These are phyloP conservation scores for Debaryomyces hansenii DNA, from an alignment of 805 yeast genomes.

Conservation along the genomic window DNA sequence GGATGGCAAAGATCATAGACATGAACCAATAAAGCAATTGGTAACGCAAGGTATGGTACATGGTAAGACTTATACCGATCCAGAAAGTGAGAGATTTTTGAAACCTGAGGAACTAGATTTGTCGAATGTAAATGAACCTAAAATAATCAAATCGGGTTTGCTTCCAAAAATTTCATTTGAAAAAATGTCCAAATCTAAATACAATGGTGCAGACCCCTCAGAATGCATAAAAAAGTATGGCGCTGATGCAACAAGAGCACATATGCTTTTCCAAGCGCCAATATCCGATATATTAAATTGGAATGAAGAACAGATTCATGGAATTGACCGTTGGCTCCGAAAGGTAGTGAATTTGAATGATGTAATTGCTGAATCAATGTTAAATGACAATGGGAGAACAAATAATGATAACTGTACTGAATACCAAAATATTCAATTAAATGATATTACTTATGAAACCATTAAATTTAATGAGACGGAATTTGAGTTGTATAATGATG, in stretches of 20 bases:
- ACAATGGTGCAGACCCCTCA: slow-evolving; percentile 90
- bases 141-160: slow-evolving; percentile 49
- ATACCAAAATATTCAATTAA: slow-evolving; percentile 16
- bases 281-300: slow-evolving; percentile 77
- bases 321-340: slow-evolving; percentile 83
- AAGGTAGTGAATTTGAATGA: slow-evolving; percentile 46
- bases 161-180: slow-evolving; percentile 65
- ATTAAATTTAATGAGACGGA: slow-evolving; percentile 45
- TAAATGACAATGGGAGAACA: neutral
- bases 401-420: slow-evolving; percentile 3
- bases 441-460: slow-evolving; percentile 14
- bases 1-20: slow-evolving; percentile 55
- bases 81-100: slow-evolving; percentile 69
- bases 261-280: slow-evolving; percentile 90
- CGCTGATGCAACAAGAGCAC: slow-evolving; percentile 93
- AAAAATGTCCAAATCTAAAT: slow-evolving; percentile 96
- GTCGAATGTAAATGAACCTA: slow-evolving; percentile 40
- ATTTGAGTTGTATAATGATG: slow-evolving; percentile 55
- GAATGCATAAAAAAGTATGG: slow-evolving; percentile 76
- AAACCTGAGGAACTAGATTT: slow-evolving; percentile 72
- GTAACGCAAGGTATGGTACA: slow-evolving; percentile 99
- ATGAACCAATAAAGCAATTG: slow-evolving; percentile 79
- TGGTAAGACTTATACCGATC: slow-evolving; percentile 78
- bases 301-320: slow-evolving; percentile 87
- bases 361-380: slow-evolving; percentile 6